A percentile compares a stretch with the other conserved stretches of the same genome.
Evolutionary conservation across 78 protist species (phyloP).

Genomic region (Dictyostelium intermedium): DNA sequence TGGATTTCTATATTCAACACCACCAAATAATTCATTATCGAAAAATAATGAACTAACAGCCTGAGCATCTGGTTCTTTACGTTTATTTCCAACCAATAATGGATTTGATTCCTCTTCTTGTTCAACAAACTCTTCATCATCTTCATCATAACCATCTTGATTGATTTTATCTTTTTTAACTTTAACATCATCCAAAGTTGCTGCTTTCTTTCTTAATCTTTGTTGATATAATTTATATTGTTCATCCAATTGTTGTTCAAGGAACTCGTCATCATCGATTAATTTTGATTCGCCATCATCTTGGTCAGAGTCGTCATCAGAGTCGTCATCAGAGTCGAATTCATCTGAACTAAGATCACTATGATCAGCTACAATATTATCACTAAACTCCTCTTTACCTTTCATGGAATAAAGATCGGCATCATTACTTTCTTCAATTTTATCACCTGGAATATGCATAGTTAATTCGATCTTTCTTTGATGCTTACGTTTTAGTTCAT

Average conservation of each 20-base stretch:
- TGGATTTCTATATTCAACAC: constrained; percentile 2
- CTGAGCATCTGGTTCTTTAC: constrained; percentile 8
- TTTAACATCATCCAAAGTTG: background rate
- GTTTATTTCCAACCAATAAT: background rate
- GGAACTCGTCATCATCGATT: constrained; percentile 24
- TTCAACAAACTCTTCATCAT: background rate
- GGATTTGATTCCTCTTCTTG: constrained; percentile 33
- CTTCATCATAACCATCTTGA: background rate
- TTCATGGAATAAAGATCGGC: constrained; percentile 21
- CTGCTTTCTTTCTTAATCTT: background rate
- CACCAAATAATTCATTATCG: constrained; percentile 13
- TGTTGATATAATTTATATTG: constrained; percentile 28
- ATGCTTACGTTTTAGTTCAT: constrained; percentile 26
- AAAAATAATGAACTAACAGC: background rate
- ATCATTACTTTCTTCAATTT: constrained; percentile 8
- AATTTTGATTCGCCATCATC: background rate
- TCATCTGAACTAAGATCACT: constrained; percentile 22
- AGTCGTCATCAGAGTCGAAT: constrained; percentile 26
- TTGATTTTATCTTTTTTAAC: constrained; percentile 23
- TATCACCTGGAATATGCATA: constrained; percentile 74
- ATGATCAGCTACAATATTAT: constrained; percentile 8
- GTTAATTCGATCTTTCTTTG: constrained; percentile 32
- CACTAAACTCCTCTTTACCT: background rate
- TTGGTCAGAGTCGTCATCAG: constrained; percentile 14
- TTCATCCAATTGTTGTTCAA: constrained; percentile 47